Base-by-base conservation (phyloP, 768 basidiomycete species). In the Pulveroboletus frians region DNA sequence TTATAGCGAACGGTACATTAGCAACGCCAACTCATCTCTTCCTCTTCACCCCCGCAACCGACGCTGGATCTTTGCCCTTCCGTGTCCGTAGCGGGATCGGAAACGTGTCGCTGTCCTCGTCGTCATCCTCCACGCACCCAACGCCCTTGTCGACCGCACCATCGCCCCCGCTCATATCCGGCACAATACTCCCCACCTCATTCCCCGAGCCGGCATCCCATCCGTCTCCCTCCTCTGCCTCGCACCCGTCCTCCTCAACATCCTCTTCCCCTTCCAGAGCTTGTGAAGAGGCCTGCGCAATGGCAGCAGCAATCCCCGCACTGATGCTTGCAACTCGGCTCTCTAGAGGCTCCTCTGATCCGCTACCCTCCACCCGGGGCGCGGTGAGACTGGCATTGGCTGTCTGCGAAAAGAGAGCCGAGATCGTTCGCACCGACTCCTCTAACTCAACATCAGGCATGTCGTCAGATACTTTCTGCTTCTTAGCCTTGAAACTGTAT, bases 401-500 rank as follows among this genome's bases (percentile, higher is more conserved):
- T 3, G 77, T 72, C 52, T 82, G 78, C 50, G 64, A 67, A 43
- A 88, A 78, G 40, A 88, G 64, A 3, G 84, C 85, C 34, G 86
- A 83, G 47, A 89, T 81, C 29, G 85, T 84, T 42, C 84, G 79
- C 37, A 88, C 83, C 9, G 84, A 85, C 59, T 86, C 85, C 47
- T 79, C 84, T 47, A 88, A 62, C 43, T 83, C 80, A 37, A 73
- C 71, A 43, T 85, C 81, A 2, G 73, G 66, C n/a, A 80, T 78
- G 9, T 76, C 77, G 9, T 70, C 67, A 9, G 66, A 66, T 53
- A 81, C 73, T 47, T 79, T 69, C 49, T 66, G 78, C 55, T 79
- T 83, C 66, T 88, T 88, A 14, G 83, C 75, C 60, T 87, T 88
- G 63, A 89, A 88, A 54, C 77, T 86, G 63, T 87, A 88, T 74